Conservation (phyloP, 176 grass and related monocot species). For the Carex scoparia region DNA sequence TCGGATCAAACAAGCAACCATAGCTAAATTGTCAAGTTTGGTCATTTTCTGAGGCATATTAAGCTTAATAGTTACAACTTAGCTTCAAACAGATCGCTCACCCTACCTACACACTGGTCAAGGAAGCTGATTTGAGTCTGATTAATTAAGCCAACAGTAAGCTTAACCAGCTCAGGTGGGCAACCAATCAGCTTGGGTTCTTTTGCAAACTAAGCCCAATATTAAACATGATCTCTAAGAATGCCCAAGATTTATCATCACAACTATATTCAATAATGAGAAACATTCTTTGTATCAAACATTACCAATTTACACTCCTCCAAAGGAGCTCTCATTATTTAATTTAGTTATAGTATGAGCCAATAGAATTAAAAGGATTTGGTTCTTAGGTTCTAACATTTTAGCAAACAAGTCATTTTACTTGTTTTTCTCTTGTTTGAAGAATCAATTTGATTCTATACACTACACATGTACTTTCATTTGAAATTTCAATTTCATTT, state of each 20-base stretch:
- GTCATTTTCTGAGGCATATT: neutral
- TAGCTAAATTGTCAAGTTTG: conserved; percentile 4
- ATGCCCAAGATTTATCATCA: neutral
- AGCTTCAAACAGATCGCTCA: neutral
- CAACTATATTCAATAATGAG: neutral
- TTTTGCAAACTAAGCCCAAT: neutral
- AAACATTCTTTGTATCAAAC: neutral
- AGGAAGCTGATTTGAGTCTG: neutral
- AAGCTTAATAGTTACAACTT: neutral
- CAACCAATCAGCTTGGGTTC: neutral
- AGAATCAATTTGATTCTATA: neutral
- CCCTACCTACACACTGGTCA: neutral
- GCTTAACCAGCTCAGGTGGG: neutral
- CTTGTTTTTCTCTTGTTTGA: neutral
- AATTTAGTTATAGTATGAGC: neutral
- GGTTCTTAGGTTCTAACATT: neutral
- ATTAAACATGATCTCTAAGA: neutral
- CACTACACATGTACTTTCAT: neutral
- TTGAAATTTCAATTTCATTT: neutral
- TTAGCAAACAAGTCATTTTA: neutral
- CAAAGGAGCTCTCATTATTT: neutral
- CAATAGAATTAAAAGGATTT: neutral
- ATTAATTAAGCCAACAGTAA: neutral
- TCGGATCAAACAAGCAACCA: conserved; percentile 7
- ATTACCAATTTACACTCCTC: neutral